These are phyloP conservation scores for Globisporangium cystogenes DNA, from an alignment of 352 stramenopile genomes.

Conservation along the genomic window DNA sequence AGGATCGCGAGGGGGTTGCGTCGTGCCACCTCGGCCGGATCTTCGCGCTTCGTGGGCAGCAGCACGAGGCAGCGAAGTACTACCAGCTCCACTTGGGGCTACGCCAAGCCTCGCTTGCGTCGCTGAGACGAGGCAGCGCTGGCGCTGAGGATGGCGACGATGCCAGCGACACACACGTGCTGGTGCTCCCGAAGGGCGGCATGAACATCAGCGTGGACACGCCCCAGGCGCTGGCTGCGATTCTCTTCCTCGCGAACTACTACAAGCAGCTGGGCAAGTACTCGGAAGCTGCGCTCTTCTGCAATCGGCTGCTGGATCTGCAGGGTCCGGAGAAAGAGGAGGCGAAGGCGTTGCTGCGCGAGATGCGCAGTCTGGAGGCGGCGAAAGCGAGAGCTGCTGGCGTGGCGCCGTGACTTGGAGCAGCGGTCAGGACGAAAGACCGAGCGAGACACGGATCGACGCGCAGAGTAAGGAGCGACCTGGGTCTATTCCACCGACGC, in stretches of 20 bases:
- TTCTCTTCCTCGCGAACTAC: constrained; percentile 79
- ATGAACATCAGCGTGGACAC: constrained; percentile 56
- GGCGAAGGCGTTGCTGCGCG: constrained; percentile 67
- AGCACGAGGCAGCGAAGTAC: constrained; percentile 64
- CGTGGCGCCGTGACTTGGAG: not conserved
- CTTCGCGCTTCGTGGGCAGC: constrained; percentile 34
- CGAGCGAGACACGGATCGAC: not conserved
- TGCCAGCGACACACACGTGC: constrained; percentile 3
- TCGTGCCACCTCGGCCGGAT: constrained; percentile 67
- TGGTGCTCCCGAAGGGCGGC: constrained; percentile 10
- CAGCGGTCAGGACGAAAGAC: not conserved
- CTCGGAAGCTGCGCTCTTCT: constrained; percentile 54
- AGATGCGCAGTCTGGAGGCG: constrained; percentile 70
- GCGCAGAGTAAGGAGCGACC: not conserved
- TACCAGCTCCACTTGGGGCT: constrained; percentile 66
- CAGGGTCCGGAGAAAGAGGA: constrained; percentile 81
- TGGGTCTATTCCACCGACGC: constrained; percentile 4
- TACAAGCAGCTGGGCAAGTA: constrained; percentile 70
- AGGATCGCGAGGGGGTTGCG: constrained; percentile 70
- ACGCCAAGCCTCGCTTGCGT: constrained; percentile 18
- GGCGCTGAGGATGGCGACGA: not conserved
- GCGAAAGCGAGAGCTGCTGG: constrained; percentile 11
- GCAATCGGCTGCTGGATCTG: constrained; percentile 71
- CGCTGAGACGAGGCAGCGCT: not conserved
- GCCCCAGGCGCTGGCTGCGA: constrained; percentile 48